Evolutionary conservation across 805 yeast species (phyloP), one percentile per base, ranked within the genome.

Genomic region (Lipomyces chichibuensis): DNA sequence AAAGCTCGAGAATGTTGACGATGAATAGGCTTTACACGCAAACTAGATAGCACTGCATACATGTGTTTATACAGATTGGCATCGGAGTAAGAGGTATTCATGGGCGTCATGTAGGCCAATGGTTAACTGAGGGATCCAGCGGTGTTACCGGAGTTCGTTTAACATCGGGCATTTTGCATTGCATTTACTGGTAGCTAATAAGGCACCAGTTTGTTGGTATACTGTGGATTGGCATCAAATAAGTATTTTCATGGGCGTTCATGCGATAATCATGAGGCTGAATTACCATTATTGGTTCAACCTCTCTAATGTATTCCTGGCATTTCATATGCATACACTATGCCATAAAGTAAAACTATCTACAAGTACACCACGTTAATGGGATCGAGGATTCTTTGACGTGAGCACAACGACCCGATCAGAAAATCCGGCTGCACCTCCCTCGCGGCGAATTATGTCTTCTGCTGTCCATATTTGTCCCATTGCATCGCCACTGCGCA

Each of bases 341-440:
- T 29, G 25, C 35, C 11, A 20, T 59, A 17, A 33, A n/a, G 20
- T n/a, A 57, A 14, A 5, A 14, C 43, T 63, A 29, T 57, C 8
- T 63, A 59, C 37, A 43, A 20, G 14, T 59, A 9, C 8, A 8
- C 32, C 11, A 9, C 55, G 39, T 52, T 58, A 89, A 78, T 92
- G 97, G 69, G 84, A 84, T 77, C 96, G 81, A 4, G 96, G 96
- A 9, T 86, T 83, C 70, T 84, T 84, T 70, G 86, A 85, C 84
- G 87, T 86, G 74, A 92, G 80, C 0, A 85, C 82, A 87, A 91
- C 85, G 1, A 92, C 84, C 72, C 89, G 88, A 72, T 89, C 93
- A 3, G 91, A 89, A 97, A 97, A 93, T 0, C 93, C 91, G 66
- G 88, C 91, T 0, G 95, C 93, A 14, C 97, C 97, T 11, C 97